Conservation (phyloP, 768 basidiomycete genomes). For the Leucosporidium scottii region DNA sequence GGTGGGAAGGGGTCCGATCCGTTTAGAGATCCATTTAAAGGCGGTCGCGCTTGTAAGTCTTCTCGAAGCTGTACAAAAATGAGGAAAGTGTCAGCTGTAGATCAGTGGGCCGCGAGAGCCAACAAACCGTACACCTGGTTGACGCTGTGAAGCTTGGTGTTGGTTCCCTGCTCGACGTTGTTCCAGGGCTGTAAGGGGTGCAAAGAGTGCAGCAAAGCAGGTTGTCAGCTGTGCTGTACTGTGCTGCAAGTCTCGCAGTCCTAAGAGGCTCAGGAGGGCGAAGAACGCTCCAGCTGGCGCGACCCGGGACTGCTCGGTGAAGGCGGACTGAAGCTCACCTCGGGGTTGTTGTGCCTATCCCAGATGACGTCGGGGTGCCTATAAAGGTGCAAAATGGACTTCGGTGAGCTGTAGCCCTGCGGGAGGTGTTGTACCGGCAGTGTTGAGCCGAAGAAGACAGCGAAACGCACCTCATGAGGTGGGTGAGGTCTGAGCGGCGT, state of each 20-base stretch:
- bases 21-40: too few relatives aligned
- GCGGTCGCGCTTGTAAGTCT: too few relatives aligned
- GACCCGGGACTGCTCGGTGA: too few relatives aligned
- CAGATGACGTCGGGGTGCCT: conserved; percentile 20
- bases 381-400: not conserved
- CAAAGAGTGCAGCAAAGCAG: too few relatives aligned
- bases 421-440: not conserved
- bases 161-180: conserved; percentile 33
- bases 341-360: conserved; percentile 33
- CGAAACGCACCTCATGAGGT: not conserved
- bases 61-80: too few relatives aligned
- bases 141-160: conserved; percentile 33
- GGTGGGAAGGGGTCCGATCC: too few relatives aligned
- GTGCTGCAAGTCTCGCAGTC: not conserved
- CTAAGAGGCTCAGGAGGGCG: too few relatives aligned
- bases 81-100: too few relatives aligned
- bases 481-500: too few relatives aligned
- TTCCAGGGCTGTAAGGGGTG: conserved; percentile 29
- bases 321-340: conserved; percentile 4
- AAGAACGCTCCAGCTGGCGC: too few relatives aligned
- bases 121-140: conserved; percentile 5
- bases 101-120: too few relatives aligned
- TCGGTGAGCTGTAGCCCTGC: not conserved
- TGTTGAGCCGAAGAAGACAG: not conserved
- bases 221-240: not conserved